Evolutionary conservation across 768 basidiomycete genomes (phyloP).

Genomic region (Leucosporidium creatinivorum): DNA sequence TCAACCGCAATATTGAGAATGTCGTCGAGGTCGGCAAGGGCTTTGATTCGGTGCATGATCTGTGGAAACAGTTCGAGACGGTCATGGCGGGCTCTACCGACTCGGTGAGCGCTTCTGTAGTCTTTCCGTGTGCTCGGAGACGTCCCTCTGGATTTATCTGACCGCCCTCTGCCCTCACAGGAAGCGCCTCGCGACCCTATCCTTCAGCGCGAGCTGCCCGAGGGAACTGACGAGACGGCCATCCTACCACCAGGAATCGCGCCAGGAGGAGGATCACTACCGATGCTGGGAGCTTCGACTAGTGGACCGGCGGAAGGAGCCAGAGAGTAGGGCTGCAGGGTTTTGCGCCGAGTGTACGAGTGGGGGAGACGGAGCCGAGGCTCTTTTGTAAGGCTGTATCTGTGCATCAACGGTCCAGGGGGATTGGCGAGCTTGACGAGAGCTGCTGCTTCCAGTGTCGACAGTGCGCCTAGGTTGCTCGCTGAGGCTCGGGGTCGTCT

Average conservation of each 20-base stretch:
- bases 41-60: constrained; percentile 20
- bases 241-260: not conserved
- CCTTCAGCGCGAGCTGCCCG: not conserved
- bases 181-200: not conserved
- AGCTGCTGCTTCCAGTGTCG: no score
- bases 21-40: constrained; percentile 16
- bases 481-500: no score
- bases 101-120: not conserved
- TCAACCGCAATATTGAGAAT: constrained; percentile 33
- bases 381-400: no score
- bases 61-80: constrained; percentile 25
- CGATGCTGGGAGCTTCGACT: no score
- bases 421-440: no score
- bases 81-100: constrained; percentile 10
- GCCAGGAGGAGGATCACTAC: constrained; percentile 2
- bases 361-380: no score
- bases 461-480: no score
- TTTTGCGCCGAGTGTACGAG: no score
- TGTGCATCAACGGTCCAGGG: no score
- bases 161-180: not conserved
- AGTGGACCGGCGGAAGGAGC: no score
- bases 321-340: no score
- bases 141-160: not conserved
- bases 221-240: constrained; percentile 3
- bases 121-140: no score